Evolutionary conservation across 2,329 filamentous ascomycete species (phyloP).

Genomic region (Nemania serpens): DNA sequence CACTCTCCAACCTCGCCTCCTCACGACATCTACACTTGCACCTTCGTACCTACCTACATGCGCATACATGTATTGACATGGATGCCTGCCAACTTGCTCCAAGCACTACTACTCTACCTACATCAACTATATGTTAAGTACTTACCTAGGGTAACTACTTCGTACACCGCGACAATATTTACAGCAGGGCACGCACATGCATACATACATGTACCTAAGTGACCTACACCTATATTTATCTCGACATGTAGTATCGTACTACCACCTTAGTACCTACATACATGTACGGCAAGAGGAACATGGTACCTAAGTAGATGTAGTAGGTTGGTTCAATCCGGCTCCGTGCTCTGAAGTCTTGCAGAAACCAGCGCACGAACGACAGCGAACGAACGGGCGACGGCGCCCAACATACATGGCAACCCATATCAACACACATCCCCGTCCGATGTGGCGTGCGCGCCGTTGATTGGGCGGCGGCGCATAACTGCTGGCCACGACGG

Average conservation of each 20-base stretch:
- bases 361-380: conserved; percentile 30
- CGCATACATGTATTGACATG: no score
- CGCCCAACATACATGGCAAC: conserved; percentile 24
- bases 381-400: conserved; percentile 20
- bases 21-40: not conserved
- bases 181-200: not conserved
- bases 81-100: no score
- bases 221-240: no score
- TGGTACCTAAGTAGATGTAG: no score
- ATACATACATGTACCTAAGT: not conserved
- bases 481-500: conserved; percentile 30
- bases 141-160: no score
- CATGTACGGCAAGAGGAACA: no score
- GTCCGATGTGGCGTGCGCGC: conserved; percentile 21
- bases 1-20: conserved; percentile 3
- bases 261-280: no score
- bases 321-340: not conserved
- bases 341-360: conserved; percentile 13
- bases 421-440: conserved; percentile 18
- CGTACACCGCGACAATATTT: no score
- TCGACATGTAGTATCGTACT: no score
- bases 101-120: no score
- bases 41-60: not conserved
- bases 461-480: conserved; percentile 19
- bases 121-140: no score